phyloP scores from a whole-genome alignment of 2,329 filamentous ascomycete species.

The Bipolaris cookei region DNA sequence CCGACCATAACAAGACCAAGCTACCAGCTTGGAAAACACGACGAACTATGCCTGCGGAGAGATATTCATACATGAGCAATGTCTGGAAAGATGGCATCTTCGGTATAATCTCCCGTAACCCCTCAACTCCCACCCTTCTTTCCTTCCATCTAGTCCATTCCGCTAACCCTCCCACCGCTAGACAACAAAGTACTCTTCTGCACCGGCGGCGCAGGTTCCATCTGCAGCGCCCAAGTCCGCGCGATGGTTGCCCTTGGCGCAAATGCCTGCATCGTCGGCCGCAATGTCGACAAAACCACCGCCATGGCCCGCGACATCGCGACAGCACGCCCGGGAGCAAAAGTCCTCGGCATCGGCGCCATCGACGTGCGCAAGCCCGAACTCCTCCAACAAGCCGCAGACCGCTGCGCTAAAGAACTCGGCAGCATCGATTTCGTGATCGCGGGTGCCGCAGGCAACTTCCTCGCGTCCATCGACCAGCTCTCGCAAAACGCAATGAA shows the following conservation, averaged over 20 bases:
- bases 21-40: slow-evolving; percentile 24
- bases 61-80: slow-evolving; percentile 77
- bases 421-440: slow-evolving; percentile 92
- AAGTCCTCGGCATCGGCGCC: slow-evolving; percentile 82
- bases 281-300: slow-evolving; percentile 88
- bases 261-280: slow-evolving; percentile 91
- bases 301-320: slow-evolving; percentile 80
- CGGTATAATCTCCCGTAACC: slow-evolving; percentile 57
- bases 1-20: slow-evolving; percentile 11
- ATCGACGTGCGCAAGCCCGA: slow-evolving; percentile 72
- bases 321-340: slow-evolving; percentile 76
- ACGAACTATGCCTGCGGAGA: slow-evolving; percentile 69
- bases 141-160: neutral
- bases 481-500: slow-evolving; percentile 91
- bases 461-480: slow-evolving; percentile 82
- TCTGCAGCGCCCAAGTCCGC: slow-evolving; percentile 92
- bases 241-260: slow-evolving; percentile 90
- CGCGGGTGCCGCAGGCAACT: slow-evolving; percentile 94
- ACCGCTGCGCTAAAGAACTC: slow-evolving; percentile 79
- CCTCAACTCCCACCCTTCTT: no score
- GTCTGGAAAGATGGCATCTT: slow-evolving; percentile 91
- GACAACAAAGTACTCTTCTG: slow-evolving; percentile 91
- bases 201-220: slow-evolving; percentile 90
- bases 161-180: slow-evolving; percentile 46
- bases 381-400: slow-evolving; percentile 73